Evolutionary conservation across 1,139 yeast genomes (phyloP).

Genomic region (Ashbya aceris): DNA sequence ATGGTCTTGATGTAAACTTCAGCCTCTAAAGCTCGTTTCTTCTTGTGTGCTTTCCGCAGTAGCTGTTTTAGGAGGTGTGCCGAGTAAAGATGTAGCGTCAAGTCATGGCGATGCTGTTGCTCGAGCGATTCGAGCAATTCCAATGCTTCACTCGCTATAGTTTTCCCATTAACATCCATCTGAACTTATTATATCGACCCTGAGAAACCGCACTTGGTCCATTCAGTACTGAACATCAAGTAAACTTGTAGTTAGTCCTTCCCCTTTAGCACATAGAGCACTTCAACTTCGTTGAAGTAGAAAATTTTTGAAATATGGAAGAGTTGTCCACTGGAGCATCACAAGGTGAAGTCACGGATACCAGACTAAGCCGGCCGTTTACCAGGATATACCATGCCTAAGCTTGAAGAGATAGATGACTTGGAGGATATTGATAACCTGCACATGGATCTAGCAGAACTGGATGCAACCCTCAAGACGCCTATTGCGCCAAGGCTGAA

Average conservation of each 20-base stretch:
- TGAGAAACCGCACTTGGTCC: too few relatives aligned
- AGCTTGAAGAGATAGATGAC: slow-evolving; percentile 75
- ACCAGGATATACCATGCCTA: slow-evolving; percentile 41
- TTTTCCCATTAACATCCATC: too few relatives aligned
- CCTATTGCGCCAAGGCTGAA: slow-evolving; percentile 62
- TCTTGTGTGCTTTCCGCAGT: slow-evolving; percentile 22
- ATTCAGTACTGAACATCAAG: not conserved
- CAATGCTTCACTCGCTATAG: slow-evolving; percentile 16
- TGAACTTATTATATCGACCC: too few relatives aligned
- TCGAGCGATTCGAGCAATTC: slow-evolving; percentile 24
- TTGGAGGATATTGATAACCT: slow-evolving; percentile 78
- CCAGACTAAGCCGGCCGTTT: too few relatives aligned
- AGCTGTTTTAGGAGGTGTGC: slow-evolving; percentile 22
- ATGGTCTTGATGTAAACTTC: slow-evolving; percentile 22
- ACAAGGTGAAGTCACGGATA: too few relatives aligned
- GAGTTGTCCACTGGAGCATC: too few relatives aligned
- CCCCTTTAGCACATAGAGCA: not conserved
- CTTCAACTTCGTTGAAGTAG: too few relatives aligned
- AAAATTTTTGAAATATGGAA: too few relatives aligned
- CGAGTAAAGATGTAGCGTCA: slow-evolving; percentile 27
- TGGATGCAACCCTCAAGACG: slow-evolving; percentile 64
- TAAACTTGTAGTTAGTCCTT: too few relatives aligned
- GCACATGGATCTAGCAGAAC: slow-evolving; percentile 89
- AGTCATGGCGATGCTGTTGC: slow-evolving; percentile 24
- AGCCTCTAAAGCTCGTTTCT: slow-evolving; percentile 18